A percentile compares a stretch with the other conserved stretches of the same genome.
Conservation (phyloP, 2,329 filamentous ascomycete genomes). For the Sarocladium kiliense region DNA sequence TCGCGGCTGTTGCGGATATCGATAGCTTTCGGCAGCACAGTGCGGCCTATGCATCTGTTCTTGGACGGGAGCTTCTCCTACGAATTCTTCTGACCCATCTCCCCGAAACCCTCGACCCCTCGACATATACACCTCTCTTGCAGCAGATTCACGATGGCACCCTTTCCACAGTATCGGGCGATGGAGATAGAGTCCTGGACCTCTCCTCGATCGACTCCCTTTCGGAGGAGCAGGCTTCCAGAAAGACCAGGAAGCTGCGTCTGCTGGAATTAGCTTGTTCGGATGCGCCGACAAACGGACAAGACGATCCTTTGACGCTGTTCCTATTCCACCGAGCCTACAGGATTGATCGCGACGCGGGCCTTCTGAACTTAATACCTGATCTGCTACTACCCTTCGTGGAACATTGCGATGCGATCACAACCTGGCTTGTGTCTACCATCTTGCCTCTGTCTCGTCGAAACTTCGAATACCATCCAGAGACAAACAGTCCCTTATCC, state of each 20-base stretch:
- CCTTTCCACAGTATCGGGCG: constrained; percentile 26
- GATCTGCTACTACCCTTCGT: constrained; percentile 66
- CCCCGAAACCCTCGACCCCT: constrained; percentile 63
- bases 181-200: constrained; percentile 42
- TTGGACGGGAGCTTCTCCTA: constrained; percentile 61
- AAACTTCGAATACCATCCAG: constrained; percentile 64
- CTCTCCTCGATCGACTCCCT: constrained; percentile 50
- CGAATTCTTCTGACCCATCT: constrained; percentile 72
- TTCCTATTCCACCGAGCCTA: constrained; percentile 67
- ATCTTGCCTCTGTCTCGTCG: constrained; percentile 65
- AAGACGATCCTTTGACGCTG: constrained; percentile 50
- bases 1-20: constrained; percentile 62
- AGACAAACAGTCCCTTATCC: constrained; percentile 40
- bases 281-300: constrained; percentile 38
- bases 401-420: constrained; percentile 52
- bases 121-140: constrained; percentile 57
- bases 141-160: constrained; percentile 48
- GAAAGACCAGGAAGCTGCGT: constrained; percentile 57
- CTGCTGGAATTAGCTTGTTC: constrained; percentile 53
- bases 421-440: constrained; percentile 63
- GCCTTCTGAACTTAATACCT: constrained; percentile 64
- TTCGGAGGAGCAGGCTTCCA: constrained; percentile 59
- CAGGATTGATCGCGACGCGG: constrained; percentile 65
- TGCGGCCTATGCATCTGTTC: constrained; percentile 47
- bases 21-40: constrained; percentile 56